phyloP scores from a whole-genome alignment of 805 yeast genomes.

The Myxozyma nipponensis region DNA sequence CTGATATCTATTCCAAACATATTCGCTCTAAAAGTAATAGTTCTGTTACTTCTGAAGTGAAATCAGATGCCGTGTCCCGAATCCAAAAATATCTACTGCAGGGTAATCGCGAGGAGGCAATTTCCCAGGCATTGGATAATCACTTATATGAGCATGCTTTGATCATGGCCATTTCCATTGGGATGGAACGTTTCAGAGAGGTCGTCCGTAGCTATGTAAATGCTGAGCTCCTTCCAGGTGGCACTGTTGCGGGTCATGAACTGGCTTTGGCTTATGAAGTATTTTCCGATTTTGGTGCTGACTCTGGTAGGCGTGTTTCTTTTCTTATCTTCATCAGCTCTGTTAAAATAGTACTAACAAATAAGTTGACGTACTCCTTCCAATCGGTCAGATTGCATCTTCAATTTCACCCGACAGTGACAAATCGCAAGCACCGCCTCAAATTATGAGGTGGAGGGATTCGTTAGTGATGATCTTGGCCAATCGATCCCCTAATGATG shows the following conservation, averaged over 20 bases:
- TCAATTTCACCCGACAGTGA: slow-evolving; percentile 5
- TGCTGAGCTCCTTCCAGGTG: slow-evolving; percentile 44
- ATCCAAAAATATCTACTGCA: slow-evolving; percentile 45
- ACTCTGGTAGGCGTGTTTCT: slow-evolving; percentile 47
- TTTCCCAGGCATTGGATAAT: slow-evolving; percentile 55
- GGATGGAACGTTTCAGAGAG: slow-evolving; percentile 56
- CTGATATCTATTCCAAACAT: slow-evolving; percentile 30
- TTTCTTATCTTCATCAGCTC: too few relatives aligned
- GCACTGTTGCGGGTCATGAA: slow-evolving; percentile 38
- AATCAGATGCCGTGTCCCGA: slow-evolving; percentile 31
- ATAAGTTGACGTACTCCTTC: slow-evolving; percentile 23
- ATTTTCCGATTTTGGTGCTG: slow-evolving; percentile 56
- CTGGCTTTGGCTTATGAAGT: slow-evolving; percentile 59
- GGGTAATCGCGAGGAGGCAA: slow-evolving; percentile 67
- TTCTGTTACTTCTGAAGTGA: slow-evolving; percentile 1
- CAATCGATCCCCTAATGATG: slow-evolving; percentile 33
- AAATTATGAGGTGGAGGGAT: slow-evolving; percentile 34
- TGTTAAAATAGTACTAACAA: background rate
- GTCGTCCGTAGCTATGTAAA: slow-evolving; percentile 57
- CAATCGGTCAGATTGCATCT: slow-evolving; percentile 12
- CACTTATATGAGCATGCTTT: slow-evolving; percentile 77
- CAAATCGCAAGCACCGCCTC: slow-evolving; percentile 8
- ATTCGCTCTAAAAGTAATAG: slow-evolving; percentile 8
- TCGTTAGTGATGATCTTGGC: slow-evolving; percentile 34
- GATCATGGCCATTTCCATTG: slow-evolving; percentile 60